Evolutionary conservation across 352 stramenopile species (phyloP), one percentile per base, ranked within the genome.

Genomic region (Peronosclerospora sorghi): DNA sequence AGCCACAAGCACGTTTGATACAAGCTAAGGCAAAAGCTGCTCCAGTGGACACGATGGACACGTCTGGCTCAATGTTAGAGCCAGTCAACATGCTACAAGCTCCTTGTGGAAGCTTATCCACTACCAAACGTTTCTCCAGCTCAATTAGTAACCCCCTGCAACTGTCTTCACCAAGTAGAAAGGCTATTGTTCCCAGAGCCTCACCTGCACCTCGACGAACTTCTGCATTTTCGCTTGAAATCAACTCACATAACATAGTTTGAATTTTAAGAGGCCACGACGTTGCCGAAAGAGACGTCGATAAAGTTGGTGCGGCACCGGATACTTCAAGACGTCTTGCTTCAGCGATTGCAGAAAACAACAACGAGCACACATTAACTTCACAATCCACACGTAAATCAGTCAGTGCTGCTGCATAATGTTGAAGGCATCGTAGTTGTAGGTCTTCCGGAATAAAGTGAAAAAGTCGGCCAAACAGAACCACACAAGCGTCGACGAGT

Each of bases 381-480:
- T 86, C 72, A 36, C 72, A 85, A 35, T 85, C 59, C 13, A 64
- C 41, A 14, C 68, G 69, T 12, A 61, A 61, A 21, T 93, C 78
- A 3, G 59, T 65, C n/a, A 90, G 51, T 4, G 73, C 62, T 26
- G 65, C 62, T 2, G 71, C 69, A 23, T 80, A 87, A 41, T 93
- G 81, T 50, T 93, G 81, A 1, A 93, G 49, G 18, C 73, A 83
- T 13, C 81, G 78, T 30, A 93, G 54, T 28, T 93, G 81, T 18
- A 93, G 55, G 53, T 93, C 81, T 56, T 93, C 77, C 0, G 78
- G 78, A 18, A 91, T 51, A 32, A 70, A 73, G 30, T 88, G 74
- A 27, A 93, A 93, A 17, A 93, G 38, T 15, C 63, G 59, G 14
- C 78, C 74, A 52, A 90, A 91, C 15, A 93, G 39, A 32, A 72